These are phyloP conservation scores for Sarocladium kiliense DNA, from an alignment of 2,329 filamentous ascomycete species.

Conservation along the genomic window DNA sequence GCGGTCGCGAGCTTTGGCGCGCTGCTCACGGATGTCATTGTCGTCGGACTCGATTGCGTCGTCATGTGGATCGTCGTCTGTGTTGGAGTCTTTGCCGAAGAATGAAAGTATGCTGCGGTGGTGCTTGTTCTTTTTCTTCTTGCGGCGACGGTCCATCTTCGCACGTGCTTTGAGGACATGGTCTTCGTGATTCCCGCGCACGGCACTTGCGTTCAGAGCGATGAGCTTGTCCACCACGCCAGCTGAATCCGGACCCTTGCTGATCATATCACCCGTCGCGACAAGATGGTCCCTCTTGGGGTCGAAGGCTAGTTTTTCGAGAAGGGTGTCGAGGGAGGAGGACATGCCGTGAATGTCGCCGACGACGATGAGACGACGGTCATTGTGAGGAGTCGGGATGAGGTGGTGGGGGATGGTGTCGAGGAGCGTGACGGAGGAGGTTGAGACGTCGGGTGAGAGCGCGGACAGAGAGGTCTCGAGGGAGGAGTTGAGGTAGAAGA, in stretches of 20 bases:
- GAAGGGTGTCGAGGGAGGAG: conserved; percentile 57
- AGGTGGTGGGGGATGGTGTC: conserved; percentile 23
- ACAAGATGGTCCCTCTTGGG: conserved; percentile 61
- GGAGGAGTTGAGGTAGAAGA: conserved; percentile 21
- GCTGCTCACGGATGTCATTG: conserved; percentile 26
- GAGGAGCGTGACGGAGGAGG: conserved; percentile 16
- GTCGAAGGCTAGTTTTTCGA: conserved; percentile 62
- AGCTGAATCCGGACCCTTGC: conserved; percentile 78
- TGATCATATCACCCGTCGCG: conserved; percentile 72
- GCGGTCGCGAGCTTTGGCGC: conserved; percentile 38
- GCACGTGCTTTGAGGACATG: conserved; percentile 60
- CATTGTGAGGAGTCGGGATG: conserved; percentile 28
- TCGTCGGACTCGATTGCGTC: conserved; percentile 20
- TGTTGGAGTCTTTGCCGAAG: conserved; percentile 13
- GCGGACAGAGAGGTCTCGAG: neutral
- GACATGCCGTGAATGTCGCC: conserved; percentile 93
- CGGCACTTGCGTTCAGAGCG: conserved; percentile 67
- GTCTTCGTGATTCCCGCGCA: conserved; percentile 93
- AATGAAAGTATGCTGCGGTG: neutral
- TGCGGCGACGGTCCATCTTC: conserved; percentile 7
- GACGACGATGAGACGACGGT: conserved; percentile 68
- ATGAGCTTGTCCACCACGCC: conserved; percentile 75
- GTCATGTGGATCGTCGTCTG: neutral
- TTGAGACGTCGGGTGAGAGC: neutral
- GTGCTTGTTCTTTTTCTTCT: conserved; percentile 8